Percentiles rank a stretch among this genome's conserved stretches.
phyloP scores from a whole-genome alignment of 2,329 filamentous ascomycete genomes.

The Penicillium sp. region DNA sequence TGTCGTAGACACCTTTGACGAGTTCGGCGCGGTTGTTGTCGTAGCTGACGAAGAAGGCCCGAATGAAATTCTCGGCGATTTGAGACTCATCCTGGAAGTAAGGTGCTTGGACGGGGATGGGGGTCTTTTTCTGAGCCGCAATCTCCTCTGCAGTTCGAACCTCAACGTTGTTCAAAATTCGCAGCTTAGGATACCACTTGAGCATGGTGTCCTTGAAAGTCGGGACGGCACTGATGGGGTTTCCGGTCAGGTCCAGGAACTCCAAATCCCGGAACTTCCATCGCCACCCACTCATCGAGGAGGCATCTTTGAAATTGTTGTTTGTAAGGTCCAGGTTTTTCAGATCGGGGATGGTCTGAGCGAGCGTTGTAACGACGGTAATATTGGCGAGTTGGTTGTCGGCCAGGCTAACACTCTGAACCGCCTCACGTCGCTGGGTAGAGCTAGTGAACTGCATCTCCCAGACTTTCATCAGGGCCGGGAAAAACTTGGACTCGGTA shows the following conservation, averaged over 20 bases:
- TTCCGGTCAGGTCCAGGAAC: constrained; percentile 71
- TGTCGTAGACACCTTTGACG: constrained; percentile 66
- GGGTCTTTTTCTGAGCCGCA: constrained; percentile 54
- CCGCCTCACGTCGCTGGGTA: constrained; percentile 68
- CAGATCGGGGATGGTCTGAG: constrained; percentile 75
- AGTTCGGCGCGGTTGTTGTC: constrained; percentile 65
- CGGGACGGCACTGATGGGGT: constrained; percentile 63
- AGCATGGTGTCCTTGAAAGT: constrained; percentile 64
- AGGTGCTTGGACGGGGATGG: constrained; percentile 58
- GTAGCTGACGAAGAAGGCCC: constrained; percentile 67
- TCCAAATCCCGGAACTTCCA: constrained; percentile 72
- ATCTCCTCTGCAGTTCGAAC: constrained; percentile 69
- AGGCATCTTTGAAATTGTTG: constrained; percentile 68
- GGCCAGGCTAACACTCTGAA: constrained; percentile 75
- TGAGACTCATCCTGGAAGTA: constrained; percentile 69
- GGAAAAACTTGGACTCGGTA: constrained; percentile 80
- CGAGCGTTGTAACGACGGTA: constrained; percentile 65
- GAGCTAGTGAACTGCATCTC: constrained; percentile 68
- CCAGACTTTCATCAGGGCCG: constrained; percentile 81
- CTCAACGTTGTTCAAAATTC: constrained; percentile 67
- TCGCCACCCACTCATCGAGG: constrained; percentile 68
- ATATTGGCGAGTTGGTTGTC: constrained; percentile 74
- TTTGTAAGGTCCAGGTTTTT: constrained; percentile 83
- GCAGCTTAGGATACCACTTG: constrained; percentile 77
- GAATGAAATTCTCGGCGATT: constrained; percentile 70